Base-by-base conservation (phyloP, 2,329 filamentous ascomycete genomes). In the Didymella sp. region DNA sequence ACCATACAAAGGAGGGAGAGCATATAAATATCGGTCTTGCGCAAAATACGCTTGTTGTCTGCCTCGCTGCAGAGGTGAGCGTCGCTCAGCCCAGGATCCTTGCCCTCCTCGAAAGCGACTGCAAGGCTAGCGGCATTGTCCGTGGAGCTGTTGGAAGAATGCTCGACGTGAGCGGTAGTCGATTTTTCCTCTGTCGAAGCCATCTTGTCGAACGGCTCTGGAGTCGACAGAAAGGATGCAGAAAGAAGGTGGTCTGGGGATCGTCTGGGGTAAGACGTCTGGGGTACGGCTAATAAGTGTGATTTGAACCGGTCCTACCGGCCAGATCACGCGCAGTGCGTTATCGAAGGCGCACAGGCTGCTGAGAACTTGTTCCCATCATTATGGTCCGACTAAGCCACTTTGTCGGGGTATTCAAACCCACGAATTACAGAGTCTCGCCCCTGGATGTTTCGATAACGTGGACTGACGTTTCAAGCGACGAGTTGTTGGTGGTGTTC, bases 1-100 rank as follows among this genome's bases (percentile, higher is more conserved):
- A 68, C 65, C 65, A 66, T 64, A 43, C 63, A 66, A 24, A 68
- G 63, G 11, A 68, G 61, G 6, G 65, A 66, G 7, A 68, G 37
- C 63, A 68, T 68, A 51, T 58, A 62, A 2, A 63, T 49, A 42
- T 68, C 65, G 3, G 65, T 68, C 53, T 63, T 66, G 31, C 65
- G 61, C 27, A 66, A 53, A 7, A 68, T 66, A 9, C 62, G 63
- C 38, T 68, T 68, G 51, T 46, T 65, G 46, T 68, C 63, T n/a
- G 56, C 58, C 13, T 64, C 64, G 33, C 51, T 63, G 28, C 65
- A 68, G 22, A 68, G 44, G n/a, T 65, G 58, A 13, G 61, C 60
- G 24, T 60, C 63, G 52, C 59, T 60, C n/a, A 59, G 42, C 12
- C 48, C 58, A 8, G 38, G 35, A 9, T 61, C 59, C 21, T 64